Base-by-base conservation (phyloP, 805 yeast species). In the Teunomyces tritomae region DNA sequence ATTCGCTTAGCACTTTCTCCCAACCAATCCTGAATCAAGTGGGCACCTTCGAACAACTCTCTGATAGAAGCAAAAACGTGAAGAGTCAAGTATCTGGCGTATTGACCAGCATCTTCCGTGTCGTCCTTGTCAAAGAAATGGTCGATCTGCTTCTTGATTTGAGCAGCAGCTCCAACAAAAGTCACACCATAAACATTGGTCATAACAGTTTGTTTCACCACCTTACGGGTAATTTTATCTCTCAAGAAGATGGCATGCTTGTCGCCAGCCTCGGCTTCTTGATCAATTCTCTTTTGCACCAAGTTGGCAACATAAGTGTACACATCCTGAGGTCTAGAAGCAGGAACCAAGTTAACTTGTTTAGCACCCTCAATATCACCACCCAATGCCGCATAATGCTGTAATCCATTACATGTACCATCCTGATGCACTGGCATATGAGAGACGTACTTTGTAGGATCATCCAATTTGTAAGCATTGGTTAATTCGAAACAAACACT, bases 111-210 rank as follows among this genome's bases (percentile, higher is more conserved):
- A 47, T 73, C 71, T 10, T 70, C 77, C 11, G 62, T 63, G 17
- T 62, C 66, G 40, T 73, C 74, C 46, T 79, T 71, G 20, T 73
- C 80, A 48, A 79, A 81, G 44, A 80, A 65, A 43, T 81, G 84
- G 28, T 78, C 79, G 47, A 92, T 70, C 61, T 91, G 91, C 59
- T 84, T 87, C 48, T 82, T 80, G 59, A 92, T 89, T 68, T 92
- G 99, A 3, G 84, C 85, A 13, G 89, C 81, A 0, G 98, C 99
- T 13, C 99, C 99, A 52, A 89, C 79, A 62, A 80, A 89, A 0
- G 99, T 92, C 9, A 92, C 99, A 58, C 99, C 99, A 63, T 92
- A 92, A 32, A 92, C 99, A 59, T 90, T 91, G 0, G 99, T 92
- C 99, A 92, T 92, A 24, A 92, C 98, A 0, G 99, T 89, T 64